Percentiles rank a stretch among this genome's conserved stretches.
These are phyloP conservation scores for Nicotiana benthamiana DNA, from an alignment of 257 asterid species.

Conservation along the genomic window DNA sequence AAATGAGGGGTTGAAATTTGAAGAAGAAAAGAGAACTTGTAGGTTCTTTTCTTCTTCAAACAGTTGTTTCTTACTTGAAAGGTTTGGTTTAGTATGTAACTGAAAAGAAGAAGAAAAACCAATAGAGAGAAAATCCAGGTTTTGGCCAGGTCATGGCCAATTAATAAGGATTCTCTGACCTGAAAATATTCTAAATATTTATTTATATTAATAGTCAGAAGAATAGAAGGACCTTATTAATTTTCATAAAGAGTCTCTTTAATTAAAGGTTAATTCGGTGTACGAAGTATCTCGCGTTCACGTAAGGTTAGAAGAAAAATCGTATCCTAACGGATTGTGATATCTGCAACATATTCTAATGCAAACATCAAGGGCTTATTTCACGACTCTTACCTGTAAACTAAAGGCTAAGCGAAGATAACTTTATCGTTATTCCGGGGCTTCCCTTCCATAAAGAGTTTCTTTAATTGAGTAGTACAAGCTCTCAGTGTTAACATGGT, in stretches of 20 bases:
- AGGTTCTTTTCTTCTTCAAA: constrained; percentile 4
- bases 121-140: neutral
- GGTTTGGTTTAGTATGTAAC: constrained; percentile 1
- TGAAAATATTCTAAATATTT: neutral
- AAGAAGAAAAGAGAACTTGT: constrained; percentile 5
- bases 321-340: no score
- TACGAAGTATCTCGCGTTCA: no score
- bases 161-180: neutral
- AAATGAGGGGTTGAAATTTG: constrained; percentile 6
- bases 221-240: neutral
- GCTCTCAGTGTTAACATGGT: neutral
- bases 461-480: neutral
- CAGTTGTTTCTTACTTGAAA: neutral
- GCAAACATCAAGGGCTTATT: no score
- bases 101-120: neutral
- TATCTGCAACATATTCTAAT: accelerated
- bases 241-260: neutral
- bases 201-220: neutral
- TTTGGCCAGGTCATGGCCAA: neutral
- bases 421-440: no score
- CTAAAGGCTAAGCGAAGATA: no score
- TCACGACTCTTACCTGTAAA: accelerated
- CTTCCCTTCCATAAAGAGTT: no score
- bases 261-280: no score
- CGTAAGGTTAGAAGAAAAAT: accelerated